phyloP scores from a whole-genome alignment of 2,329 filamentous ascomycete genomes.

The Alternaria burnsii region DNA sequence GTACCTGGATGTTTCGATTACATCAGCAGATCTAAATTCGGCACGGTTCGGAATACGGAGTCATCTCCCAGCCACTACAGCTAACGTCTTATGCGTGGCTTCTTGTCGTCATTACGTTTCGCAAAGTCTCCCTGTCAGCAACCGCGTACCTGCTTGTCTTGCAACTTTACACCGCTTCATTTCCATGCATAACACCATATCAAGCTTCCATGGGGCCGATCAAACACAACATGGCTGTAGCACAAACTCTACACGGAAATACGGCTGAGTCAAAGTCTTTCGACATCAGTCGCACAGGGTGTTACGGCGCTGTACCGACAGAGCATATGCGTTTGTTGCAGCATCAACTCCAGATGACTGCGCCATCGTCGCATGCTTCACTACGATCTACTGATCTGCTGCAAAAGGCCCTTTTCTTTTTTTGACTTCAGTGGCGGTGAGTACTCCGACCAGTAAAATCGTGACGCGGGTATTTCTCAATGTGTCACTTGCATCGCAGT shows the following conservation, averaged over 20 bases:
- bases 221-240: conserved; percentile 11
- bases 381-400: not conserved
- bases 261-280: conserved; percentile 23
- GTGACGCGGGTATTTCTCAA: not conserved
- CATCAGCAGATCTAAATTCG: not conserved
- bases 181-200: not conserved
- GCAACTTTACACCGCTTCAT: not conserved
- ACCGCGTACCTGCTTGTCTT: conserved; percentile 6
- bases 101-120: conserved; percentile 1
- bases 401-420: conserved; percentile 1
- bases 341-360: conserved; percentile 12
- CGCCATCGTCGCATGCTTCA: conserved; percentile 1
- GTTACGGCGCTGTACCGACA: conserved; percentile 23
- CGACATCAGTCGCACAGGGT: conserved; percentile 19
- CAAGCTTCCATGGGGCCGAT: conserved; percentile 3
- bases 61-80: not conserved
- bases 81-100: not conserved
- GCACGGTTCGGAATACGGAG: not conserved
- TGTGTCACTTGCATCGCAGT: not conserved
- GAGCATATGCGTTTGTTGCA: conserved; percentile 7
- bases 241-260: conserved; percentile 10
- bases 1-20: not conserved
- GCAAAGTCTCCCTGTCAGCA: not conserved
- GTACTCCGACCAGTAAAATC: not conserved
- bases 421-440: conserved; percentile 9